Conservation (phyloP, 805 yeast species). For the Sporopachydermia lactativora region DNA sequence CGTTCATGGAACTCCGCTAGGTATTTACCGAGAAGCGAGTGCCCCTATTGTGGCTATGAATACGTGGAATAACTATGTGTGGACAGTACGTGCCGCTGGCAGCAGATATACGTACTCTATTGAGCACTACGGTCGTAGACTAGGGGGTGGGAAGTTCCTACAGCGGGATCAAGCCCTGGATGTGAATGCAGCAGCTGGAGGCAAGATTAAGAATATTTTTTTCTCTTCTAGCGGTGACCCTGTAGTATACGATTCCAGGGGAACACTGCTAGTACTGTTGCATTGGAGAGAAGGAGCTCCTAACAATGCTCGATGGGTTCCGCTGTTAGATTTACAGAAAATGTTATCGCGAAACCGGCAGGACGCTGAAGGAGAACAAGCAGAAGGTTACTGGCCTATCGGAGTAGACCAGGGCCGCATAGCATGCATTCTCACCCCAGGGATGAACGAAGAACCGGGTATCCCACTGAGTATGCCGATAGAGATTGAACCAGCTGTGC, state of each 20-base stretch:
- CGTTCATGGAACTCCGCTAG: slow-evolving; percentile 56
- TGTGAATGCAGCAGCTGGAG: slow-evolving; percentile 21
- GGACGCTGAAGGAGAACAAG: slow-evolving; percentile 36
- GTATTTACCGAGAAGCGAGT: slow-evolving; percentile 42
- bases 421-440: slow-evolving; percentile 63
- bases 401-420: slow-evolving; percentile 61
- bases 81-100: slow-evolving; percentile 31
- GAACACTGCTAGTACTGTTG: slow-evolving; percentile 51
- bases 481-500: slow-evolving; percentile 58
- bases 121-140: slow-evolving; percentile 22
- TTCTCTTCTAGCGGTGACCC: slow-evolving; percentile 89
- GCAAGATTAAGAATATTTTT: slow-evolving; percentile 50
- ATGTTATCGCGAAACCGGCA: slow-evolving; percentile 30
- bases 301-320: slow-evolving; percentile 75
- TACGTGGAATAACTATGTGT: slow-evolving; percentile 41
- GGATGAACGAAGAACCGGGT: slow-evolving; percentile 50
- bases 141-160: neutral
- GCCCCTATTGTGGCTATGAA: slow-evolving; percentile 62
- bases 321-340: slow-evolving; percentile 49
- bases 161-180: slow-evolving; percentile 20
- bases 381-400: slow-evolving; percentile 76
- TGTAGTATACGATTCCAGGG: slow-evolving; percentile 68
- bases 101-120: slow-evolving; percentile 31
- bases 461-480: slow-evolving; percentile 79
- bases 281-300: slow-evolving; percentile 55